phyloP scores from a whole-genome alignment of 1,284 basidiomycete species.

The Tetrapyrgos nigripes region DNA sequence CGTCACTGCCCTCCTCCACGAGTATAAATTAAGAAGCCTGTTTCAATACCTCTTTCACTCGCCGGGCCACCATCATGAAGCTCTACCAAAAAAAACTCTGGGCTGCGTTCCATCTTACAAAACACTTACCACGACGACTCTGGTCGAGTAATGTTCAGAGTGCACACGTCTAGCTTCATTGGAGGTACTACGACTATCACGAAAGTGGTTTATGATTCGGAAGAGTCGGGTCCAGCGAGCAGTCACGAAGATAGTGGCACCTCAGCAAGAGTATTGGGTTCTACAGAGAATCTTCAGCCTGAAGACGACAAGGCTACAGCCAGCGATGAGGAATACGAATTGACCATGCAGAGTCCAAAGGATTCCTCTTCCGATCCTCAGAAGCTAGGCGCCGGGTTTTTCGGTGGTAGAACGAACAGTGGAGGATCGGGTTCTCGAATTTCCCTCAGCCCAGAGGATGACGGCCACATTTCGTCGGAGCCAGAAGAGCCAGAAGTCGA shows the following conservation, averaged over 20 bases:
- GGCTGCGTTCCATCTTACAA: slow-evolving; percentile 3
- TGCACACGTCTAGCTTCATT: slow-evolving; percentile 10
- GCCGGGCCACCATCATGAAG: slow-evolving; percentile 9
- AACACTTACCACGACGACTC: slow-evolving; percentile 15
- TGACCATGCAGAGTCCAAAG: not conserved
- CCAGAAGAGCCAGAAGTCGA: not conserved
- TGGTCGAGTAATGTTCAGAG: slow-evolving; percentile 4
- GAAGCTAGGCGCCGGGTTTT: no score
- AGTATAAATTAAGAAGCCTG: no score
- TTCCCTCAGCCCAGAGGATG: not conserved
- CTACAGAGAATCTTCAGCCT: not conserved
- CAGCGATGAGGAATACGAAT: not conserved
- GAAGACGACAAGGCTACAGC: not conserved
- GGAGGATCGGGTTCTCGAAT: not conserved
- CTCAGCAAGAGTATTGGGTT: not conserved
- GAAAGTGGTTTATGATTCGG: slow-evolving; percentile 1
- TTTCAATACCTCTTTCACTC: no score
- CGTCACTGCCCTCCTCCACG: no score
- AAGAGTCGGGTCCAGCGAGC: not conserved
- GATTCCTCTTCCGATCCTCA: not conserved
- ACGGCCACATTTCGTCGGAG: not conserved
- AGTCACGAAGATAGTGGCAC: not conserved
- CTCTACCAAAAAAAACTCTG: slow-evolving; percentile 1
- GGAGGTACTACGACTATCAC: slow-evolving; percentile 11
- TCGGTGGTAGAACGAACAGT: not conserved